These are phyloP conservation scores for Trifolium fragiferum DNA, from an alignment of 306 rosid genomes.

Conservation along the genomic window DNA sequence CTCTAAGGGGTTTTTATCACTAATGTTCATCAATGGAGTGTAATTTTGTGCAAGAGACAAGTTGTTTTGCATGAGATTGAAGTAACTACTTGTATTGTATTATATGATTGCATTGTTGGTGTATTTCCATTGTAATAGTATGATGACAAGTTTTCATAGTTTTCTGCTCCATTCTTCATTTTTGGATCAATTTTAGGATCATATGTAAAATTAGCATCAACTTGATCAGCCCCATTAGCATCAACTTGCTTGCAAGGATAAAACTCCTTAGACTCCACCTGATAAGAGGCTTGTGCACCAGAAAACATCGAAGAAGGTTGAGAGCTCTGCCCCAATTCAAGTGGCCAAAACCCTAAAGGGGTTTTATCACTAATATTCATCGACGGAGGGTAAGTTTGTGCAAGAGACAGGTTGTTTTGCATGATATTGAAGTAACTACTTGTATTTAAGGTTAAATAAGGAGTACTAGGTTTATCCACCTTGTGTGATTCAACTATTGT, in stretches of 20 bases:
- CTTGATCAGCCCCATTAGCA: background rate
- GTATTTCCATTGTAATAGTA: slow-evolving; percentile 31
- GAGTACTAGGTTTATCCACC: background rate
- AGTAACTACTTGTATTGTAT: slow-evolving; percentile 20
- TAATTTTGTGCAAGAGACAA: slow-evolving; percentile 1
- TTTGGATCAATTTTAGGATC: background rate
- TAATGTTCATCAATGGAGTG: slow-evolving; percentile 2
- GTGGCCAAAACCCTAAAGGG: background rate
- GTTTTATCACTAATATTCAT: background rate
- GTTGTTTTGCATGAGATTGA: slow-evolving; percentile 19
- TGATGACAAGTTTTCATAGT: background rate
- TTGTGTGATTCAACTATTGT: background rate
- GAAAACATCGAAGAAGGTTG: slow-evolving; percentile 1
- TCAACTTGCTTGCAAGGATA: background rate
- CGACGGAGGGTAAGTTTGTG: slow-evolving; percentile 3
- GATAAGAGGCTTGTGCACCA: background rate
- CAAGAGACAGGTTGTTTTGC: slow-evolving; percentile 3
- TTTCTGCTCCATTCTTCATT: background rate
- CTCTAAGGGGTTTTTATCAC: background rate
- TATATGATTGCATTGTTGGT: background rate
- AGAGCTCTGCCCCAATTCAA: slow-evolving; percentile 10
- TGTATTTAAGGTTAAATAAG: slow-evolving; percentile 18
- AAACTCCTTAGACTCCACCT: background rate
- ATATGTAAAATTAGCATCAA: background rate
- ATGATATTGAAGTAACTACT: slow-evolving; percentile 14